A percentile compares a stretch with the other conserved stretches of the same genome.
These are phyloP conservation scores for Adenanthera pavonina DNA, from an alignment of 306 rosid species.

Conservation along the genomic window DNA sequence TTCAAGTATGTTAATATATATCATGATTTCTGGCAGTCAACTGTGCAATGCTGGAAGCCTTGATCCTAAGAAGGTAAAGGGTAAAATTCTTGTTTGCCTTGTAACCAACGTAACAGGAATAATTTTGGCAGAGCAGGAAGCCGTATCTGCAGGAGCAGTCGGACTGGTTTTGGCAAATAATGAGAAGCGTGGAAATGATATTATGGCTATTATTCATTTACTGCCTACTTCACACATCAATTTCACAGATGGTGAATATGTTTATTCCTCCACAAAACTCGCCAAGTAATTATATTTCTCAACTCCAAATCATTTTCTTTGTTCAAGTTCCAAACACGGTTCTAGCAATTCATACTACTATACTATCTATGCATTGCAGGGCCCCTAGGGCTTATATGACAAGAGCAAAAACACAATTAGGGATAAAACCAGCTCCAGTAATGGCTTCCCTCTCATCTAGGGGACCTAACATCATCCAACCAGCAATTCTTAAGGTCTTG, in stretches of 20 bases:
- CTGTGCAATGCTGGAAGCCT: conserved; percentile 51
- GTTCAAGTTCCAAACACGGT: conserved; percentile 1
- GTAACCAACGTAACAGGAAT: conserved; percentile 45
- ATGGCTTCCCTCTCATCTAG: conserved; percentile 73
- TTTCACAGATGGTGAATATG: conserved; percentile 45
- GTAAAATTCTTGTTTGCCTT: conserved; percentile 60
- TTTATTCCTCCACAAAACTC: conserved; percentile 54
- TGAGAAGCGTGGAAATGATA: conserved; percentile 40
- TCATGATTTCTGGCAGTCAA: conserved; percentile 43
- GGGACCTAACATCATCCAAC: conserved; percentile 58
- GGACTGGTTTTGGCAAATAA: conserved; percentile 64
- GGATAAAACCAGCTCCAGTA: conserved; percentile 62
- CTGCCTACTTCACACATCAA: conserved; percentile 63
- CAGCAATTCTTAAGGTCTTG: conserved; percentile 62
- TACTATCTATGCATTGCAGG: conserved; percentile 36
- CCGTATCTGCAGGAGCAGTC: conserved; percentile 53
- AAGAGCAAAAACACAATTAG: conserved; percentile 50
- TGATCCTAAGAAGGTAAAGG: conserved; percentile 61
- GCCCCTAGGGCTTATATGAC: conserved; percentile 60
- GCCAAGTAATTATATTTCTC: conserved; percentile 51
- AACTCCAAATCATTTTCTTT: not conserved
- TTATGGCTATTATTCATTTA: conserved; percentile 49
- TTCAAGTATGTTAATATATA: not conserved
- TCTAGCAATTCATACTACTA: not conserved
- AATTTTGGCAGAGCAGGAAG: conserved; percentile 44